Percentiles rank a stretch among this genome's conserved stretches.
These are phyloP conservation scores for Corniculantispora saksenae DNA, from an alignment of 2,329 filamentous ascomycete genomes.

Conservation along the genomic window DNA sequence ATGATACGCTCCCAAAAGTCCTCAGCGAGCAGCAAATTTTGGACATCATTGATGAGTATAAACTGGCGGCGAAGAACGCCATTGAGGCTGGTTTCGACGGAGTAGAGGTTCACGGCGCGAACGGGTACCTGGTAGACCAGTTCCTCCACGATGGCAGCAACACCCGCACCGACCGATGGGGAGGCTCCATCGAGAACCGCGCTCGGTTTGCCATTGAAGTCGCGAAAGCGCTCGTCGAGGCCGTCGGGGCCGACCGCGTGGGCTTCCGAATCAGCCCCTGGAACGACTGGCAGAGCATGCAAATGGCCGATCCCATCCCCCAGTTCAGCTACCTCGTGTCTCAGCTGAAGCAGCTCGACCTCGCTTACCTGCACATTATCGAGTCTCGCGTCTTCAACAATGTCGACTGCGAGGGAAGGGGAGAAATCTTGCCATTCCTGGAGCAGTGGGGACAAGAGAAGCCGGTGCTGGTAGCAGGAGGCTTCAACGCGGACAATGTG, in stretches of 20 bases:
- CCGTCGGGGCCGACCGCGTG: conserved; percentile 48
- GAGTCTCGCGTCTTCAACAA: conserved; percentile 24
- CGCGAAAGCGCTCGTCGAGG: conserved; percentile 37
- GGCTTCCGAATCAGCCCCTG: conserved; percentile 49
- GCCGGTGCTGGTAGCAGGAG: conserved; percentile 32
- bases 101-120: conserved; percentile 58
- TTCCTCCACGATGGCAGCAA: conserved; percentile 55
- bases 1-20: conserved; percentile 53
- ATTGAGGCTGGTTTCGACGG: conserved; percentile 67
- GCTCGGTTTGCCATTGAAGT: conserved; percentile 49
- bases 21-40: conserved; percentile 67
- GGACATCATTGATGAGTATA: conserved; percentile 59
- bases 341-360: conserved; percentile 27
- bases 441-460: conserved; percentile 7
- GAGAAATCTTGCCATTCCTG: not conserved
- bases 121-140: conserved; percentile 61
- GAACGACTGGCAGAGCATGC: conserved; percentile 27
- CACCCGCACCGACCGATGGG: conserved; percentile 50
- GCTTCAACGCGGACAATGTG: conserved; percentile 27
- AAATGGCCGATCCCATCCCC: conserved; percentile 23
- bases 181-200: conserved; percentile 51
- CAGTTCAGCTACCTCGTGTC: conserved; percentile 28
- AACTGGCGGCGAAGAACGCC: conserved; percentile 52
- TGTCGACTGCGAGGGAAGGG: conserved; percentile 33
- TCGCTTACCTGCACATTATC: conserved; percentile 31